Base-by-base conservation (phyloP, 352 stramenopile genomes). In the Globisporangium orthogonon region DNA sequence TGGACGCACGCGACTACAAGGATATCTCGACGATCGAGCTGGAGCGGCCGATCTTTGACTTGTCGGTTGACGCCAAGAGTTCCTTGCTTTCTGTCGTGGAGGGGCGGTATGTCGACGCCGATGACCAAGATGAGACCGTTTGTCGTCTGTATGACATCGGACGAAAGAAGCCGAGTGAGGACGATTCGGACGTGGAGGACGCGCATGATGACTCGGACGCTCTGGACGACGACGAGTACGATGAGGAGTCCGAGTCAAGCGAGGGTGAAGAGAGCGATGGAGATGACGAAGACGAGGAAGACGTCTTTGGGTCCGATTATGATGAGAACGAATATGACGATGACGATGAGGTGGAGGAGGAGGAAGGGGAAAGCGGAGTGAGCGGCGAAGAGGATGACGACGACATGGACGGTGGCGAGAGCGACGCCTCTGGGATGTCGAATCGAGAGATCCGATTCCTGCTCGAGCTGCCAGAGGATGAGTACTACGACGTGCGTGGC, bases 121-220 rank as follows among this genome's bases (percentile, higher is more conserved):
- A 72, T 11, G 66, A 74, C 17, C 72, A 89, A n/a, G 78, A 94
- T 48, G 83, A 93, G 62, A 79, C 83, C 0, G 74, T 92, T 17
- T 95, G 83, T 40, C 80, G 83, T 14, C 62, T 95, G n/a, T 96
- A 96, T 45, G 87, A 96, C 44, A 78, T 95, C 49, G 87, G 87
- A 9, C 73, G 87, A 2, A 93, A 90, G 53, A 83, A 85, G 1
- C 78, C 84, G 11, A 82, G 83, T 46, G 87, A 96, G 64, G 86
- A 90, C 53, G 87, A 96, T 56, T 96, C 87, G 7, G 87, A 96
- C 56, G 67, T 87, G 18, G 87, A 96, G 62, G 81, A 91, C 52
- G 79, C 62, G 11, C 63, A 85, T 14, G 79, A 86, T 7, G 81
- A 83, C 3, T 88, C 77, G 31, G 79, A 89, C 40, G 71, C 72